Conservation (phyloP, 2,329 filamentous ascomycete species). For the Lizonia empirigonia region DNA sequence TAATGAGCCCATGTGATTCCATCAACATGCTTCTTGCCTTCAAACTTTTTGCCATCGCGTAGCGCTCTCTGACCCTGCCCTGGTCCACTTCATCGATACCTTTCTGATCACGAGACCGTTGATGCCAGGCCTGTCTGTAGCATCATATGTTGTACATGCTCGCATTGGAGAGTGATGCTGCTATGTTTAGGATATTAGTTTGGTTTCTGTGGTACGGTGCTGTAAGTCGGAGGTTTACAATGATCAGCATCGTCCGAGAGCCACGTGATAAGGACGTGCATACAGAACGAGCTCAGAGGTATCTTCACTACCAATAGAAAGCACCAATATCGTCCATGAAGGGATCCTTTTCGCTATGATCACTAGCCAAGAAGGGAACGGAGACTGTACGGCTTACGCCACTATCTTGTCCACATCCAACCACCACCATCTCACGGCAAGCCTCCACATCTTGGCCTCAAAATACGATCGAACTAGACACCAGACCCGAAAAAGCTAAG, state of each 20-base stretch:
- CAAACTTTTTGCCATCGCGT: no score
- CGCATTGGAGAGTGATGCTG: background rate
- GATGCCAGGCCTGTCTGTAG: background rate
- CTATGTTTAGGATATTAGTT: background rate
- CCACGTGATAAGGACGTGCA: background rate
- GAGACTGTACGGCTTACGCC: background rate
- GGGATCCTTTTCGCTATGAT: no score
- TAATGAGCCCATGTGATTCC: no score
- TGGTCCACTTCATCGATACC: no score
- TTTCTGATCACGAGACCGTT: background rate
- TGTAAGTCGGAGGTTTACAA: background rate
- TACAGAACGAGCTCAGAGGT: background rate
- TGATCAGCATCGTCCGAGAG: background rate
- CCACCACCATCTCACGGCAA: background rate
- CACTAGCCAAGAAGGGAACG: constrained; percentile 2
- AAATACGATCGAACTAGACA: background rate
- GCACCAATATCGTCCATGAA: background rate
- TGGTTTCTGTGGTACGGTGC: background rate
- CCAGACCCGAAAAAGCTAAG: background rate
- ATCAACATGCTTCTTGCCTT: no score
- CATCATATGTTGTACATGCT: background rate
- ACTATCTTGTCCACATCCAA: background rate
- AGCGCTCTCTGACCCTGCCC: no score
- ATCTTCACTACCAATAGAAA: background rate
- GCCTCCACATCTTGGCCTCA: background rate